Percentiles rank a stretch among this genome's conserved stretches.
phyloP scores from a whole-genome alignment of 805 yeast species.

The Pichia manshurica region DNA sequence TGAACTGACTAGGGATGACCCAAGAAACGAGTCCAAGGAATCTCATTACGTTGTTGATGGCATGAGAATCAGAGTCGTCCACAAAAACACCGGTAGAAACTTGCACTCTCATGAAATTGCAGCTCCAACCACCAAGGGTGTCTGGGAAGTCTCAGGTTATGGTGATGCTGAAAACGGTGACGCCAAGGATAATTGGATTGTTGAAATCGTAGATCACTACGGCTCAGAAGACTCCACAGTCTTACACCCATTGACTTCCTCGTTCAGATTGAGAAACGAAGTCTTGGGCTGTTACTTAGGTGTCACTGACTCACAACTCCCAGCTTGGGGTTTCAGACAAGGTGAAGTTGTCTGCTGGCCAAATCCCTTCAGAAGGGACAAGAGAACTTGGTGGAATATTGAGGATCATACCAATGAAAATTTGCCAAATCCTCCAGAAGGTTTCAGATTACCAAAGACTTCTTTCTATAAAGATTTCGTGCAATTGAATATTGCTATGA shows the following conservation, averaged over 20 bases:
- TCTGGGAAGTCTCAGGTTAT: conserved; percentile 84
- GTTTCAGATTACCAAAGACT: conserved; percentile 66
- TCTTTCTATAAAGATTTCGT: conserved; percentile 72
- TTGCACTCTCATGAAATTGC: conserved; percentile 77
- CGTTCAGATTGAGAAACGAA: conserved; percentile 61
- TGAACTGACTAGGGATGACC: conserved; percentile 50
- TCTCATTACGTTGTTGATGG: conserved; percentile 49
- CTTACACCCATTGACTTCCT: conserved; percentile 71
- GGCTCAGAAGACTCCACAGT: conserved; percentile 44
- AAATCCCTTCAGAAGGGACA: conserved; percentile 63
- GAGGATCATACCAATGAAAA: conserved; percentile 60
- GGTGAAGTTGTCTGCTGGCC: conserved; percentile 82
- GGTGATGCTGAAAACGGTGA: conserved; percentile 73
- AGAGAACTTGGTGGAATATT: conserved; percentile 85
- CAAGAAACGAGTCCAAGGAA: conserved; percentile 29
- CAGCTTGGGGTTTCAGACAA: conserved; percentile 83
- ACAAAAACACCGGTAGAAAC: conserved; percentile 63
- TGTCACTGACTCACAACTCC: conserved; percentile 63
- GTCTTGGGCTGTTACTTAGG: conserved; percentile 69
- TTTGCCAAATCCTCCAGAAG: conserved; percentile 55
- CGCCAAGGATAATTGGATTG: conserved; percentile 80
- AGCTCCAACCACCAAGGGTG: conserved; percentile 63
- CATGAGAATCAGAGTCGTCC: conserved; percentile 64
- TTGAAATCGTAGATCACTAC: conserved; percentile 69
- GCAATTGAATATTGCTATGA: conserved; percentile 76